Evolutionary conservation across 2,329 filamentous ascomycete species (phyloP).

Genomic region (Fusarium sp.): DNA sequence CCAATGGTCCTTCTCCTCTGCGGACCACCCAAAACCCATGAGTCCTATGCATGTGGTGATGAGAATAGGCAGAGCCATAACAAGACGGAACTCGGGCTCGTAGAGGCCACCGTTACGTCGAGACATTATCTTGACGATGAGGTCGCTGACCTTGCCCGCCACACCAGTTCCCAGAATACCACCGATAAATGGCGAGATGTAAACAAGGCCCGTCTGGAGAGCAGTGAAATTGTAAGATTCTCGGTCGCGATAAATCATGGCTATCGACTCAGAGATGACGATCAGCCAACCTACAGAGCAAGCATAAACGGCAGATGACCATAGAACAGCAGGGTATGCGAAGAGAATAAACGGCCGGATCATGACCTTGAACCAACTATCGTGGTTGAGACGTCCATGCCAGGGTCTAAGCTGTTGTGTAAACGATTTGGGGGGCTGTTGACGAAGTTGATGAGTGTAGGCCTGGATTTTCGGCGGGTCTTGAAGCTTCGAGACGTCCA

Average conservation of each 20-base stretch:
- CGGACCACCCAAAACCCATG: constrained; percentile 98
- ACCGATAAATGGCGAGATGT: constrained; percentile 90
- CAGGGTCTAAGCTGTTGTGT: constrained; percentile 79
- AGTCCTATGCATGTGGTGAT: constrained; percentile 85
- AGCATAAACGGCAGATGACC: constrained; percentile 87
- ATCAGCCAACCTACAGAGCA: constrained; percentile 96
- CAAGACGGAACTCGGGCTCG: constrained; percentile 91
- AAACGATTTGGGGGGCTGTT: constrained; percentile 78
- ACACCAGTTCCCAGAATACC: constrained; percentile 92
- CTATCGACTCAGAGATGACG: constrained; percentile 89
- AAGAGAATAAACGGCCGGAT: constrained; percentile 87
- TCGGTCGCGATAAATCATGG: constrained; percentile 79
- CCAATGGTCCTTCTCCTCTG: constrained; percentile 79
- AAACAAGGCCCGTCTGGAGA: constrained; percentile 85
- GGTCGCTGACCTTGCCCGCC: constrained; percentile 87
- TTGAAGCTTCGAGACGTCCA: constrained; percentile 55
- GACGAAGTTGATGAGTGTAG: constrained; percentile 80
- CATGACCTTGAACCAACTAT: constrained; percentile 84
- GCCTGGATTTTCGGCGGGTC: constrained; percentile 55
- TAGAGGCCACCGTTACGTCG: constrained; percentile 92
- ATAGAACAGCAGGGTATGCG: constrained; percentile 88
- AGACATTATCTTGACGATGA: constrained; percentile 86
- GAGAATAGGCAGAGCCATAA: constrained; percentile 87
- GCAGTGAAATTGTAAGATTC: constrained; percentile 83
- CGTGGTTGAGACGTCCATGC: constrained; percentile 81